These are phyloP conservation scores for Paspalum vaginatum DNA, from an alignment of 176 grass and related monocot species.

Conservation along the genomic window DNA sequence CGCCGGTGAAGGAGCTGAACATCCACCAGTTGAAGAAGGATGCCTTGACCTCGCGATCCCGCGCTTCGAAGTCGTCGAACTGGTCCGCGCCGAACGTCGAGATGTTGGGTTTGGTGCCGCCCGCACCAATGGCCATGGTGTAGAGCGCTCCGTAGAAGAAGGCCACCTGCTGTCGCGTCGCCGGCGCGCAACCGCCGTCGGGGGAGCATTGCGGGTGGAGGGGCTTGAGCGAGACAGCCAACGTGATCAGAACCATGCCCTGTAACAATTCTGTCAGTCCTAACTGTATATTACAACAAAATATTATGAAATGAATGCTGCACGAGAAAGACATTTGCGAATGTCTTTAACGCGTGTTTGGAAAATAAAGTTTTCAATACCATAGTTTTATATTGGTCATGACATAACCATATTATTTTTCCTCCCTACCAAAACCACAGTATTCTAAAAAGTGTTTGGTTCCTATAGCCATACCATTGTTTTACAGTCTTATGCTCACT, in stretches of 20 bases:
- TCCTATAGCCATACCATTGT: too few species aligned
- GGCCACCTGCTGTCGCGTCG: slow-evolving; percentile 45
- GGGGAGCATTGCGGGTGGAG: slow-evolving; percentile 46
- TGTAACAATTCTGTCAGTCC: slow-evolving; percentile 17
- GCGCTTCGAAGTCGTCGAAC: slow-evolving; percentile 67
- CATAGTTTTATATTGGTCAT: too few species aligned
- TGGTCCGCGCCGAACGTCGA: slow-evolving; percentile 87
- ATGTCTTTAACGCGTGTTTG: too few species aligned
- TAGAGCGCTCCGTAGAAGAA: slow-evolving; percentile 73
- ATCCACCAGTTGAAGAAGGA: slow-evolving; percentile 97
- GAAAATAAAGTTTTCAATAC: too few species aligned
- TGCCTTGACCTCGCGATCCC: slow-evolving; percentile 49
- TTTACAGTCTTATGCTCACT: too few species aligned
- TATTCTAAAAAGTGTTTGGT: too few species aligned
- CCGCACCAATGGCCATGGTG: slow-evolving; percentile 61
- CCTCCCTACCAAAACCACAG: too few species aligned
- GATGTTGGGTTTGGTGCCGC: slow-evolving; percentile 88
- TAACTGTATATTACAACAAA: too few species aligned
- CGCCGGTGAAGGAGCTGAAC: slow-evolving; percentile 72
- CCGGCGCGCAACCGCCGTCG: slow-evolving; percentile 38
- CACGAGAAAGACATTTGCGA: too few species aligned
- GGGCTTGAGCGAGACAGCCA: slow-evolving; percentile 60
- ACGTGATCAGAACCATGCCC: slow-evolving; percentile 65
- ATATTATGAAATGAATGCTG: too few species aligned
- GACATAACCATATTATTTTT: too few species aligned